A percentile compares a stretch with the other conserved stretches of the same genome.
Conservation (phyloP, 768 basidiomycete genomes). For the Cystofilobasidium capitatum region DNA sequence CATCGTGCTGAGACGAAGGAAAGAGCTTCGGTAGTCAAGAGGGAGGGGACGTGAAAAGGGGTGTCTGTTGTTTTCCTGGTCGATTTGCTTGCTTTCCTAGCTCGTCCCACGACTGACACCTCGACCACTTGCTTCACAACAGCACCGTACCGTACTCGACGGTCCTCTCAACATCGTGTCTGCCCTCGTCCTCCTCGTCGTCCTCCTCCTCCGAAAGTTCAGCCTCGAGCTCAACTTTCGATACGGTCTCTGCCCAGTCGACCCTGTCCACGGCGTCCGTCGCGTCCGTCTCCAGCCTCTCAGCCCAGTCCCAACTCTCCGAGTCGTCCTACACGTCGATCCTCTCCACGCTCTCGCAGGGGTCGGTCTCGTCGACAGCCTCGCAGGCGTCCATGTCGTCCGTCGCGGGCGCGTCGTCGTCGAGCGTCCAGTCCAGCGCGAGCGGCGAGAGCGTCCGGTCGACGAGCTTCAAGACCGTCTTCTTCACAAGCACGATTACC, state of each 20-base stretch:
- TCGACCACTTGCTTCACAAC: no score
- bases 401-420: background rate
- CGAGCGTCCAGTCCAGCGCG: background rate
- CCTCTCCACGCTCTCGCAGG: background rate
- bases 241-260: background rate
- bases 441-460: background rate
- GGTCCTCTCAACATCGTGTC: background rate
- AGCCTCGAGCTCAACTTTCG: background rate
- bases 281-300: background rate
- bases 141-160: background rate
- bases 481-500: background rate
- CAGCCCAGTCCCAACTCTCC: background rate
- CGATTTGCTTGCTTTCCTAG: no score
- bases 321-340: background rate
- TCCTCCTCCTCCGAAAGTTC: no score
- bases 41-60: no score
- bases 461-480: conserved; percentile 1
- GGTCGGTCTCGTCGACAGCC: background rate
- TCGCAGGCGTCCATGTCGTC: background rate
- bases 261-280: no score
- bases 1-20: no score
- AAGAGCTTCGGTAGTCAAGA: no score
- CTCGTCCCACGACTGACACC: no score
- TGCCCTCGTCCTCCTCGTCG: background rate
- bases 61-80: no score